These are phyloP conservation scores for Violaceomyces palustris DNA, from an alignment of 1,284 basidiomycete genomes.

Conservation along the genomic window DNA sequence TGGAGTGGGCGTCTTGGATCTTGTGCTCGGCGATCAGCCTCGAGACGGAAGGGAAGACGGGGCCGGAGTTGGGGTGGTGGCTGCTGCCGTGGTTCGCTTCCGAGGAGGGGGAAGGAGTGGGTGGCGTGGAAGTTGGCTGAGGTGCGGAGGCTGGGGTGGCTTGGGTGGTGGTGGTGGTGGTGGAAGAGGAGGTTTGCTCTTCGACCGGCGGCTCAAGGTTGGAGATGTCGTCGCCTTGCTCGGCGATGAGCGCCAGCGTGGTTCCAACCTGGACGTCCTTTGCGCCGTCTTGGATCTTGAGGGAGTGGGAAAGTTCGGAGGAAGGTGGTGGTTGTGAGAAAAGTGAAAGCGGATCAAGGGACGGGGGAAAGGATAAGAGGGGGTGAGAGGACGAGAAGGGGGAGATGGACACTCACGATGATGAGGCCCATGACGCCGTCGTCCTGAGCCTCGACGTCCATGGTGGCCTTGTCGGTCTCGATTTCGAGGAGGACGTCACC, in stretches of 20 bases:
- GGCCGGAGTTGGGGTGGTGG: slow-evolving; percentile 14
- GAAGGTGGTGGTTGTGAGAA: too few species aligned
- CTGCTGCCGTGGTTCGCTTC: slow-evolving; percentile 16
- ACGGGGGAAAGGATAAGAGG: too few species aligned
- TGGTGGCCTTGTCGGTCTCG: slow-evolving; percentile 52
- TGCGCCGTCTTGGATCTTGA: slow-evolving; percentile 44
- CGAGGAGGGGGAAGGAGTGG: slow-evolving; percentile 12
- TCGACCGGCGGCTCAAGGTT: slow-evolving; percentile 42
- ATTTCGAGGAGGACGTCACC: slow-evolving; percentile 52
- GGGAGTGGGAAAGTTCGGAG: too few species aligned
- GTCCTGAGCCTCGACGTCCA: slow-evolving; percentile 56
- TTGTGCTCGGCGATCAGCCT: slow-evolving; percentile 47
- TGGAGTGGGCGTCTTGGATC: slow-evolving; percentile 45
- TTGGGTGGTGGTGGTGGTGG: slow-evolving; percentile 8
- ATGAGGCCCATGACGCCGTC: slow-evolving; percentile 56
- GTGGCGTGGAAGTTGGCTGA: slow-evolving; percentile 19
- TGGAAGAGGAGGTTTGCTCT: slow-evolving; percentile 7
- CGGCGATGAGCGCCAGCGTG: slow-evolving; percentile 54
- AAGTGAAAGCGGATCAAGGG: too few species aligned
- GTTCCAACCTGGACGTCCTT: slow-evolving; percentile 53
- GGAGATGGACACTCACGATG: too few species aligned
- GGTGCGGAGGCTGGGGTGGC: slow-evolving; percentile 9
- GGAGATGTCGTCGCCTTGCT: slow-evolving; percentile 55
- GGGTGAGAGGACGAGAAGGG: too few species aligned
- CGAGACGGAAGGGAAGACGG: slow-evolving; percentile 52